These are phyloP conservation scores for Tilletia indica DNA, from an alignment of 1,284 basidiomycete genomes.

Conservation along the genomic window DNA sequence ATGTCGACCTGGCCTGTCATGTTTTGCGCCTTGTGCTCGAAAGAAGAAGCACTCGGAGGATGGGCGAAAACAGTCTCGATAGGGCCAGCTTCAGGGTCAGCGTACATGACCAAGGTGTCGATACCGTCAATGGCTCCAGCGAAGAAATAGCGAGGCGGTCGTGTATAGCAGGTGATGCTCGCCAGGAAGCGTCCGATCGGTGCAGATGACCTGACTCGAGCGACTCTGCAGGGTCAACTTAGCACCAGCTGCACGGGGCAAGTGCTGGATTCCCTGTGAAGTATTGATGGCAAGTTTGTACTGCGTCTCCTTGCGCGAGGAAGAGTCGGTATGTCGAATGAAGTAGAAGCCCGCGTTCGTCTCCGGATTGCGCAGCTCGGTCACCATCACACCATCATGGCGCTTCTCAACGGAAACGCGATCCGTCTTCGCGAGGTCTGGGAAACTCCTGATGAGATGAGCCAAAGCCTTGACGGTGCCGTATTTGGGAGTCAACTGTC, in stretches of 20 bases:
- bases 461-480: slow-evolving; percentile 38
- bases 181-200: background rate
- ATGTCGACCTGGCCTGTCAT: background rate
- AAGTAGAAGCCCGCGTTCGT: slow-evolving; percentile 65
- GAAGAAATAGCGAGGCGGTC: slow-evolving; percentile 61
- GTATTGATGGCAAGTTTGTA: slow-evolving; percentile 31
- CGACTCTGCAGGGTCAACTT: slow-evolving; percentile 24
- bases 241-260: slow-evolving; percentile 11
- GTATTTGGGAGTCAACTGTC: slow-evolving; percentile 35
- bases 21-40: background rate
- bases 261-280: slow-evolving; percentile 19
- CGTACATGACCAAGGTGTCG: slow-evolving; percentile 62
- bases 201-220: slow-evolving; percentile 10
- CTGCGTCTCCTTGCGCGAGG: slow-evolving; percentile 27
- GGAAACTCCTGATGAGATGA: slow-evolving; percentile 31
- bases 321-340: slow-evolving; percentile 62
- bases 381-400: slow-evolving; percentile 18
- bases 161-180: slow-evolving; percentile 61
- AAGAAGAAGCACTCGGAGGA: background rate
- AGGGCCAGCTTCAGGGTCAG: slow-evolving; percentile 53
- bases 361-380: slow-evolving; percentile 18
- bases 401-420: slow-evolving; percentile 17
- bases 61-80: slow-evolving; percentile 6
- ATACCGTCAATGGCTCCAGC: slow-evolving; percentile 61
- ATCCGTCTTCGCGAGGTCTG: slow-evolving; percentile 32